phyloP scores from a whole-genome alignment of 148 eudicot species.

The Nepenthes gracilis region DNA sequence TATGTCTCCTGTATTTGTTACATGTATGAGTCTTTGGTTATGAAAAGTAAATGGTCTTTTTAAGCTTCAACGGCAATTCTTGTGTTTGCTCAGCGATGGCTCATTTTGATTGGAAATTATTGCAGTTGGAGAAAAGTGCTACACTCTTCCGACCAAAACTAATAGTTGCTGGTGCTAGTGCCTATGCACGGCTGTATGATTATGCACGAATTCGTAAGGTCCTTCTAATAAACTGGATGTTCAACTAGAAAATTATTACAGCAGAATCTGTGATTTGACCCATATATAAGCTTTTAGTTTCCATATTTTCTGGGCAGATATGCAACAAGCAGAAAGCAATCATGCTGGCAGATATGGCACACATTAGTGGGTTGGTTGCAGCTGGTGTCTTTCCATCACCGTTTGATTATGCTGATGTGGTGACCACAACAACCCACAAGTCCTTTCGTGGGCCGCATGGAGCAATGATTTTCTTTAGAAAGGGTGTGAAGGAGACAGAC shows the following conservation, averaged over 20 bases:
- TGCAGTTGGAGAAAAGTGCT: slow-evolving; percentile 98
- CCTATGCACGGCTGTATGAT: slow-evolving; percentile 89
- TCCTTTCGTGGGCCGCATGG: slow-evolving; percentile 98
- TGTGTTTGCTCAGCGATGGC: not conserved
- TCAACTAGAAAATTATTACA: not conserved
- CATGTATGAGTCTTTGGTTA: not conserved
- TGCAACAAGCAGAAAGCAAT: slow-evolving; percentile 94
- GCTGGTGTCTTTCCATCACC: slow-evolving; percentile 90
- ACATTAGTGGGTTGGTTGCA: slow-evolving; percentile 93
- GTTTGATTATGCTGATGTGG: slow-evolving; percentile 92
- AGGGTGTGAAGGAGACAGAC: slow-evolving; percentile 81
- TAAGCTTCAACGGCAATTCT: not conserved
- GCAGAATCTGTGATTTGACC: not conserved
- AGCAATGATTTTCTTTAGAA: slow-evolving; percentile 93
- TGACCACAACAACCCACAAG: slow-evolving; percentile 95
- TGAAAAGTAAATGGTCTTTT: not conserved
- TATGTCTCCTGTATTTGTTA: no score
- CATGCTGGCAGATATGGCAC: slow-evolving; percentile 96
- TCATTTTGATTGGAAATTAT: slow-evolving; percentile 3
- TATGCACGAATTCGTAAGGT: slow-evolving; percentile 88
- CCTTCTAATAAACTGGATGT: not conserved
- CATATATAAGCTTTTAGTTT: not conserved
- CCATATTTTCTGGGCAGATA: slow-evolving; percentile 31
- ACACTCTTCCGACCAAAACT: slow-evolving; percentile 89
- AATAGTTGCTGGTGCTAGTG: slow-evolving; percentile 99